These are phyloP conservation scores for Aspergillus novoparasiticus DNA, from an alignment of 2,329 filamentous ascomycete genomes.

Conservation along the genomic window DNA sequence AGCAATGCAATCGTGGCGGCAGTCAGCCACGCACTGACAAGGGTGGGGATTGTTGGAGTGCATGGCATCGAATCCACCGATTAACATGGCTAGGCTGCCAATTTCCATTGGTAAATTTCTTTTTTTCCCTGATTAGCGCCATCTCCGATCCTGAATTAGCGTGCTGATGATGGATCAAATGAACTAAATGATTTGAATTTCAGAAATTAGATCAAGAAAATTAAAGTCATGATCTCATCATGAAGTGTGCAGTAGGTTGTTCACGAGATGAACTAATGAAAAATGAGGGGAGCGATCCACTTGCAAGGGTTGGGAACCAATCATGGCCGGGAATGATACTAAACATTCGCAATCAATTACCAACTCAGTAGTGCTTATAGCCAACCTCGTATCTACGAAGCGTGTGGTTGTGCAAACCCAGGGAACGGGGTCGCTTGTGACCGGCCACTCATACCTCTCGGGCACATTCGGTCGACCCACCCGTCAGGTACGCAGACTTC, in stretches of 20 bases:
- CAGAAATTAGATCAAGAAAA: not conserved
- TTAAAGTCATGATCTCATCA: conserved; percentile 17
- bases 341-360: not conserved
- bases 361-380: not conserved
- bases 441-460: not conserved
- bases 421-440: not conserved
- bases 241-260: not conserved
- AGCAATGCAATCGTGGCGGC: conserved; percentile 13
- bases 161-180: conserved; percentile 3
- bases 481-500: not conserved
- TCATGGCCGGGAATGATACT: not conserved
- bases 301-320: not conserved
- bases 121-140: conserved; percentile 5
- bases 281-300: not conserved
- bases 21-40: conserved; percentile 8
- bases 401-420: not conserved
- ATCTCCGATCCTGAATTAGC: not conserved
- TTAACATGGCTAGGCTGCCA: conserved; percentile 9
- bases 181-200: conserved; percentile 19
- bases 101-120: not conserved
- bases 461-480: conserved; percentile 2
- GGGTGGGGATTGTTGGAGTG: conserved; percentile 14
- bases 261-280: not conserved
- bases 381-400: not conserved
- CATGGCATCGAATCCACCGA: conserved; percentile 17